These are phyloP conservation scores for Orbilia blumenaviensis DNA, from an alignment of 2,329 filamentous ascomycete genomes.

Conservation along the genomic window DNA sequence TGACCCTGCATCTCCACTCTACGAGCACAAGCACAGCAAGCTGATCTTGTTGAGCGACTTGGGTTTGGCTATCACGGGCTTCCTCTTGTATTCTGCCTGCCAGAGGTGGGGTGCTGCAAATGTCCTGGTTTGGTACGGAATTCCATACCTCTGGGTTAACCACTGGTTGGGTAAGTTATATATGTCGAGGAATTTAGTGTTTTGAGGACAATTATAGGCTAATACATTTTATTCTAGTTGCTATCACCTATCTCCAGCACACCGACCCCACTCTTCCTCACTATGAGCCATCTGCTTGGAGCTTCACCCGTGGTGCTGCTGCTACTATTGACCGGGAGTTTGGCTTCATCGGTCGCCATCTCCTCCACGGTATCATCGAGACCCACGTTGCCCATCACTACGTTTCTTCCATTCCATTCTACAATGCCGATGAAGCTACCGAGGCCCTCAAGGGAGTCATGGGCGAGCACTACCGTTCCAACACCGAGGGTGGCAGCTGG, in stretches of 20 bases:
- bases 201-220: constrained; percentile 10
- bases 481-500: constrained; percentile 76
- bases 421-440: constrained; percentile 91
- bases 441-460: constrained; percentile 95
- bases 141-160: constrained; percentile 97
- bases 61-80: constrained; percentile 73
- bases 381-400: constrained; percentile 99
- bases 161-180: constrained; percentile 89
- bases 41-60: constrained; percentile 87
- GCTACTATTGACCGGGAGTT: constrained; percentile 98
- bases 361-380: constrained; percentile 96
- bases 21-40: constrained; percentile 88
- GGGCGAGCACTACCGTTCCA: constrained; percentile 91
- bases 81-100: constrained; percentile 73
- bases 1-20: constrained; percentile 84
- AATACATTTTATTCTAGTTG: constrained; percentile 66
- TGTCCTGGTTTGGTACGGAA: constrained; percentile 90
- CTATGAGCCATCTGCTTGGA: constrained; percentile 87
- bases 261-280: constrained; percentile 93
- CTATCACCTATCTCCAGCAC: constrained; percentile 97
- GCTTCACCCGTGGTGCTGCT: constrained; percentile 89
- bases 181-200: background rate
- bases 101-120: constrained; percentile 84
- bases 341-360: constrained; percentile 88
- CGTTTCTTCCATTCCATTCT: constrained; percentile 94